Base-by-base conservation (phyloP, 208 protist genomes). In the Naegleria lovaniensis region DNA sequence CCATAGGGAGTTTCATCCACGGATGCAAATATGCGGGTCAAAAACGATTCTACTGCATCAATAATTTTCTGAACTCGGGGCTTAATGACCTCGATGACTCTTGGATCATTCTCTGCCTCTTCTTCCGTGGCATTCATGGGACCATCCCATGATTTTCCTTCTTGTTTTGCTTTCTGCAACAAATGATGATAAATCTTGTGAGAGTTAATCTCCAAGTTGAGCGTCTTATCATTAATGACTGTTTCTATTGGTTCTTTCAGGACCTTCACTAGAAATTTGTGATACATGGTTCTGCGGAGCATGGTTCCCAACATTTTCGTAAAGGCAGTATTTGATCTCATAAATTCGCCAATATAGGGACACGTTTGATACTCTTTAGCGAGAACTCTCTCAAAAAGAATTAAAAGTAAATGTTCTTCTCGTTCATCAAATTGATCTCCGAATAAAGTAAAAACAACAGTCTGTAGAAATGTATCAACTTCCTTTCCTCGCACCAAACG, bases 291-390 rank as follows among this genome's bases (percentile, higher is more conserved):
- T 59, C 88, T 36, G 29, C 76, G 33, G 5, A 85, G 39, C 39
- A 90, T 51, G 11, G 76, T 51, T 29, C 39, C 36, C 48, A 90
- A 59, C 88, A 90, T 90, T 48, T 90, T 90, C 19, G 88, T 90
- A 52, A 90, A 90, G 9, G 88, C 41, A 22, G 88, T 85, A 38
- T 90, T 90, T n/a, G 40, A n/a, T 85, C 88, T 90, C 88, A 90
- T 90, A 41, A 90, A 90, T 59, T 90, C 88, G 29, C 88, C 88
- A 85, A 90, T 90, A 38, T 90, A 33, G 16, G 67, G 7, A 52
- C 41, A 67, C 0, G n/a, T 59, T 25, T 40, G 38, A 59, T 90
- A 90, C 41, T 90, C 88, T 43, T 52, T 51, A n/a, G 39, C 33
- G 3, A 90, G 29, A 48, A 90, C 75, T 5, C 41, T 90, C 13